A percentile compares a stretch with the other conserved stretches of the same genome.
Conservation (phyloP, 1,284 basidiomycete species). For the Malassezia caprae region DNA sequence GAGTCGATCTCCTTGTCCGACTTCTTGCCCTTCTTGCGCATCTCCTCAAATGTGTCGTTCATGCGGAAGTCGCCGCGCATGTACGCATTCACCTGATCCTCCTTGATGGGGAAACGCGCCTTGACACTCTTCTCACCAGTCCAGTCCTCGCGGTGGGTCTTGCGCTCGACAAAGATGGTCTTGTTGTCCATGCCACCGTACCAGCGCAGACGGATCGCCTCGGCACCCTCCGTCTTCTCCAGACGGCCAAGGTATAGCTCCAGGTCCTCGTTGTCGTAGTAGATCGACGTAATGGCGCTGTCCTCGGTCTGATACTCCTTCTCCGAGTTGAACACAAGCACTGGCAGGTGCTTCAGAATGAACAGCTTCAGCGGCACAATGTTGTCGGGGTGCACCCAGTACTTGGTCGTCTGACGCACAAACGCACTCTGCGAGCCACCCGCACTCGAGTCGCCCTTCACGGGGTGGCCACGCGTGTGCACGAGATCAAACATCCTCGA, state of each 20-base stretch:
- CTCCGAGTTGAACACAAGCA: constrained; percentile 78
- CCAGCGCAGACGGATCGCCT: constrained; percentile 91
- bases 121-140: constrained; percentile 99
- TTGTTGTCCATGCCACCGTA: constrained; percentile 72
- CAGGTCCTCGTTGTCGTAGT: constrained; percentile 88
- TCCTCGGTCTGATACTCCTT: constrained; percentile 87
- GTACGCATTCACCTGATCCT: constrained; percentile 86
- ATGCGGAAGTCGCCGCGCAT: constrained; percentile 80
- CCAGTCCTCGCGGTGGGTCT: constrained; percentile 98
- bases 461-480: constrained; percentile 84
- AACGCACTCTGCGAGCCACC: constrained; percentile 94
- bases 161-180: constrained; percentile 93
- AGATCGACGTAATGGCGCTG: constrained; percentile 72
- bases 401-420: constrained; percentile 93
- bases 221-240: constrained; percentile 96
- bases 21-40: constrained; percentile 87
- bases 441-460: constrained; percentile 82
- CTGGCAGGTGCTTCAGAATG: constrained; percentile 69
- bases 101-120: constrained; percentile 92
- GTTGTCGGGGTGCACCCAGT: constrained; percentile 73
- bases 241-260: constrained; percentile 95
- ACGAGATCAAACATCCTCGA: constrained; percentile 93
- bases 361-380: constrained; percentile 91
- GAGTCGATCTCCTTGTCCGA: constrained; percentile 79
- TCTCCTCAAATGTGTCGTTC: constrained; percentile 82